Evolutionary conservation across 352 stramenopile genomes (phyloP).

Genomic region (Chrysophaeum taylorii): DNA sequence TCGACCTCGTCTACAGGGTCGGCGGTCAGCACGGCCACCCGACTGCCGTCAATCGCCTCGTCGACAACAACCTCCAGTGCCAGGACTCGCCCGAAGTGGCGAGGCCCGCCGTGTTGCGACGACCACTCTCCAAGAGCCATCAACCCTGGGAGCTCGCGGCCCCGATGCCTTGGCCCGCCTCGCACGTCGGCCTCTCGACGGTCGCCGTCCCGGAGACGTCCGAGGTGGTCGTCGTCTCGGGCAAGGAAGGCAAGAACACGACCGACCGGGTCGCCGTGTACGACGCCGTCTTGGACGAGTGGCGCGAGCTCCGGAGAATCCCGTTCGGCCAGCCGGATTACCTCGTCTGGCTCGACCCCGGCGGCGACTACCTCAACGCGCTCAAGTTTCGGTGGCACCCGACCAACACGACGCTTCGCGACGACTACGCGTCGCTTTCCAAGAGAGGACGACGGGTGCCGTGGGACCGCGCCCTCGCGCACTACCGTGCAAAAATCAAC

Average conservation of each 20-base stretch:
- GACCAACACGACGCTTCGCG: conserved; percentile 10
- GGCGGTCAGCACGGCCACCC: conserved; percentile 15
- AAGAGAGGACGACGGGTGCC: not conserved
- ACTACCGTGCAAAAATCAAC: not conserved
- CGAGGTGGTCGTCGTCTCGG: not conserved
- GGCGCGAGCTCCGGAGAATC: not conserved
- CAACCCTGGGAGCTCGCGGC: not conserved
- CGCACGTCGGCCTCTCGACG: conserved; percentile 6
- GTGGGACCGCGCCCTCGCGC: not conserved
- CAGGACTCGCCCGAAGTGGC: conserved; percentile 8
- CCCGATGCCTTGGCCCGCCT: conserved; percentile 4
- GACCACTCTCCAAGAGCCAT: not conserved
- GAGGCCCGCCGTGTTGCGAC: not conserved
- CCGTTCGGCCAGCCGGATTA: not conserved
- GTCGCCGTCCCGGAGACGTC: not conserved
- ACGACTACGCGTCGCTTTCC: not conserved
- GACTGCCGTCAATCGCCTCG: conserved; percentile 5
- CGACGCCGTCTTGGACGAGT: conserved; percentile 3
- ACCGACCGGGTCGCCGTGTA: not conserved
- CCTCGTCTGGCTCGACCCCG: not conserved
- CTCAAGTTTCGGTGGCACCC: conserved; percentile 12
- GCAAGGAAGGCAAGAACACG: not conserved
- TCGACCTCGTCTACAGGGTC: not conserved
- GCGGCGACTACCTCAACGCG: not conserved
- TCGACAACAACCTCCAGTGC: conserved; percentile 12